Base-by-base conservation (phyloP, 2,329 filamentous ascomycete species). In the Fusarium bulbicola region DNA sequence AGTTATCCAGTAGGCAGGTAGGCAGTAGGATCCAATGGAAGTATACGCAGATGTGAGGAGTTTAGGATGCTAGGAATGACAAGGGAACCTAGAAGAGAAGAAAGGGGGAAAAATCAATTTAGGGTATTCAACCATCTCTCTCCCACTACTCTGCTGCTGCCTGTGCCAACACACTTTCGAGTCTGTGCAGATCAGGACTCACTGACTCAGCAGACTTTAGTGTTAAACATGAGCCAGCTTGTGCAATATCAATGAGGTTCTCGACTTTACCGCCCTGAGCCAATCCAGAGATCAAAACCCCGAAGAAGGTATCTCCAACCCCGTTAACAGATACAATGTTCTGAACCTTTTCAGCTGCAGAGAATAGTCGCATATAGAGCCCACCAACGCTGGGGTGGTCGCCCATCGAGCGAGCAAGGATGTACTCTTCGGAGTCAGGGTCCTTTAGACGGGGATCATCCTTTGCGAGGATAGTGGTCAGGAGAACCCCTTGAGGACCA, bases 291-390 rank as follows among this genome's bases (percentile, higher is more conserved):
- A 97, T 85, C 63, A 98, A 76, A 20, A 95, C 92, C 0, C 95
- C 96, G 14, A 97, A 85, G 80, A 98, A 95, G 0, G 96, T 98
- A 82, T 99, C 96, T 0, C 96, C 96, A 5, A 94, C 95, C 1
- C 95, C 96, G 80, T 98, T 98, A 15, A 98, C 95, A 52, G 94
- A 97, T 4, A 95, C 90, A 3, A 97, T 86, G 32, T 96, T 90
- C 26, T 88, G 83, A 0, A 97, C 86, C 21, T 85, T 83, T 79
- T 93, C 90, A 2, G 88, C 89, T 0, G 92, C 86, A 0, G 93
- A 90, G 80, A 94, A 93, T 26, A 89, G 74, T 39, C 89, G 81
- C 91, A 98, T 95, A 78, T 98, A 98, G 6, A 98, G 87, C 0
- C 95, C 95, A 0, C 95, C 91, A 0, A 92, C 85, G 13, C 85